Evolutionary conservation across 768 basidiomycete genomes (phyloP), one percentile per base, ranked within the genome.

Genomic region (Boletus eberwhitei): DNA sequence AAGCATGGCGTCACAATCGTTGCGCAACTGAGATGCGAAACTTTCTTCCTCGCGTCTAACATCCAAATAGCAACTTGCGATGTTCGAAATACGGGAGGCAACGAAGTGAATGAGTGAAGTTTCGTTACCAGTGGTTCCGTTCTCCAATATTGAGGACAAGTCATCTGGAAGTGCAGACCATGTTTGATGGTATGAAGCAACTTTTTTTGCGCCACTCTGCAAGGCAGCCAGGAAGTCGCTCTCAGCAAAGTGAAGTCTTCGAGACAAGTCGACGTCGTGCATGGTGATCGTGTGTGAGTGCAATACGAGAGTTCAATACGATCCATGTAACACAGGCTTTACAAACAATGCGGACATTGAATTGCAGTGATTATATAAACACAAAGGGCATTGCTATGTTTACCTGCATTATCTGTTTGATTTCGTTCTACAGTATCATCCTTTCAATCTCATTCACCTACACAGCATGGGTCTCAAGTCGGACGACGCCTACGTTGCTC

Each of bases 341-440:
- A 34, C 32, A 17, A 32, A 55, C 58, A 60, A 55, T 59, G 59
- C 59, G 59, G 59, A 59, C 55, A 45, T 50, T 47, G 50, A 60
- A 54, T 44, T 17, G 5, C 14, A 19, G 5, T 6, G 19, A 52
- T 38, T 1, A 21, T 31, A 44, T 51, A 55, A 55, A 5, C 42
- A 42, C 36, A 37, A 37, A 34, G 24, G 24, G 24, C 24, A 24
- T 13, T 13, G 5, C 11, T 12, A 34, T 32, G 31, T 32, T 9
- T 32, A 11, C 9, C 31, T 32, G 31, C n/a, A n/a, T n/a, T n/a
- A n/a, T 32, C 31, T 32, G 9, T 34, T 34, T 12, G 32, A 13
- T 4, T 24, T 24, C 24, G 11, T 12, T 34, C 12, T n/a, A n/a
- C n/a, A n/a, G 8, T n/a, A 37, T n/a, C 22, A 24, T 22, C 21